Evolutionary conservation across 2,329 filamentous ascomycete species (phyloP), one percentile per base, ranked within the genome.

Genomic region (Myriangium duriaei): DNA sequence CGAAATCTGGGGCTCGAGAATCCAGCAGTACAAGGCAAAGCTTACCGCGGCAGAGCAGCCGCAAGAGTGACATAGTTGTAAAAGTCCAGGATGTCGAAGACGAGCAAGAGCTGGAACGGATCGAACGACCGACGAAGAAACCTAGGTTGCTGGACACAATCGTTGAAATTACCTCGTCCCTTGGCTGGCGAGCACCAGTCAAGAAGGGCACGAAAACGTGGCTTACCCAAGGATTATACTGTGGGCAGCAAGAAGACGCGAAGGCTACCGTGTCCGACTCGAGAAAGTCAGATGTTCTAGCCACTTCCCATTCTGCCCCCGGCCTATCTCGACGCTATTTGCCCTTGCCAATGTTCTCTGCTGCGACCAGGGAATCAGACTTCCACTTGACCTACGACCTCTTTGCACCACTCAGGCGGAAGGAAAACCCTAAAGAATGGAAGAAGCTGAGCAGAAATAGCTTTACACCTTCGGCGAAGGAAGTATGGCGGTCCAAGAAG

Each of bases 351-450:
- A 58, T 58, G 55, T 59, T 55, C 34, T 40, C 41, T 12, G 57
- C 57, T 38, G 60, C 95, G 41, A 71, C 86, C 38, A 67, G 72
- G 42, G 80, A 61, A 16, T 55, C 57, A 16, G 78, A 92, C 55
- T 96, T 93, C 61, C 85, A 85, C 58, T 65, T 98, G 18, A 91
- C 91, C 0, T 95, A 76, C 52, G 81, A 94, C 55, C 69, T 94
- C 33, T 96, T 88, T 65, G 82, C 85, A 38, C 88, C 88, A 2
- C 71, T 93, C 13, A 81, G 84, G 3, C 50, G 46, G 28, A 83
- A 94, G 54, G 83, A 86, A 15, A 94, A 93, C 60, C 87, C 88
- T 1, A 79, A 92, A 48, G 85, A 93, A 51, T 98, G 87, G 81
- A 78, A 79, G 48, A 88, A 88, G 57, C 79, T 91, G 49, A 87